Percentiles rank a stretch among this genome's conserved stretches.
phyloP scores from a whole-genome alignment of 2,329 filamentous ascomycete species.

The Monosporascus sp. region DNA sequence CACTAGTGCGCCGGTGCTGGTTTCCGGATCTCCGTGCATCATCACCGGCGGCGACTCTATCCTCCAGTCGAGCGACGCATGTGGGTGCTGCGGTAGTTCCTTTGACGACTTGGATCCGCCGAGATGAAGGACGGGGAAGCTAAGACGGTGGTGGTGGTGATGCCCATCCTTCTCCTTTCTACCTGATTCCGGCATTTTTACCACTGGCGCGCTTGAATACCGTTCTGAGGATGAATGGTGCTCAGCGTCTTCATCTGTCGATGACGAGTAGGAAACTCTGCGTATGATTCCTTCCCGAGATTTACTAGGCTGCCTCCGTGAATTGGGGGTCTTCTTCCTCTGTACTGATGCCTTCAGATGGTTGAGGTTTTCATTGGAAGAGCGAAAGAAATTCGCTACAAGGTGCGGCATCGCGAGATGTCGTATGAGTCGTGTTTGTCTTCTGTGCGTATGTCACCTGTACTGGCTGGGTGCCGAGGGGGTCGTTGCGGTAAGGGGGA shows the following conservation, averaged over 20 bases:
- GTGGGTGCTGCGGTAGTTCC: conserved; percentile 32
- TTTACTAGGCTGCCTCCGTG: conserved; percentile 15
- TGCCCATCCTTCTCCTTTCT: conserved; percentile 35
- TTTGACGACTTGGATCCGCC: conserved; percentile 33
- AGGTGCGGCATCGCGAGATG: conserved; percentile 47
- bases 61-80: conserved; percentile 44
- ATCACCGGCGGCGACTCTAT: conserved; percentile 86
- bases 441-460: conserved; percentile 3
- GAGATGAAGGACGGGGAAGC: conserved; percentile 37
- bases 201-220: conserved; percentile 12
- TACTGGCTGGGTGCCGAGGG: conserved; percentile 1
- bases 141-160: conserved; percentile 22
- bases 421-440: conserved; percentile 9
- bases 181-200: conserved; percentile 32
- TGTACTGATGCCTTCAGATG: conserved; percentile 37
- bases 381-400: conserved; percentile 52
- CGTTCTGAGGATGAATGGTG: conserved; percentile 16
- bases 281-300: conserved; percentile 27
- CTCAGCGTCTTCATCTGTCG: conserved; percentile 29
- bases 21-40: conserved; percentile 69
- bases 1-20: conserved; percentile 77
- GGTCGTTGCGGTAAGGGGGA: conserved; percentile 3
- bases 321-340: conserved; percentile 25
- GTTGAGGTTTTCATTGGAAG: conserved; percentile 49
- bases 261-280: conserved; percentile 31